These are phyloP conservation scores for Erysimum cheiri DNA, from an alignment of 441 rosid species.

Conservation along the genomic window DNA sequence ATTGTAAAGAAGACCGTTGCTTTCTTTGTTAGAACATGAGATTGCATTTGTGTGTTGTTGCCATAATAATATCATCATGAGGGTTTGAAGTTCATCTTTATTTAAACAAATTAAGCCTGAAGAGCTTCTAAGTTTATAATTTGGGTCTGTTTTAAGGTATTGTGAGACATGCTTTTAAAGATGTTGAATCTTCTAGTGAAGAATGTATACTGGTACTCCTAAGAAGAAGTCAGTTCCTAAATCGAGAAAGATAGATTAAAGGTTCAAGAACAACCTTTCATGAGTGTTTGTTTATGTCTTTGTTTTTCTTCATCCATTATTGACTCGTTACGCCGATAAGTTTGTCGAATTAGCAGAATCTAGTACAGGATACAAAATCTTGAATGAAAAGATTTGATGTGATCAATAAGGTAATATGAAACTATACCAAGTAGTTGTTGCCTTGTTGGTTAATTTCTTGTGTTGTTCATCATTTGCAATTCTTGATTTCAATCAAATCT, in stretches of 20 bases:
- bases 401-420: background rate
- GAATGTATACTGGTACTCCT: background rate
- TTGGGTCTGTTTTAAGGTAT: background rate
- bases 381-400: conserved; percentile 3
- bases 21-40: background rate
- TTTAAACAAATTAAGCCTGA: background rate
- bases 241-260: no score
- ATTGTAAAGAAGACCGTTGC: background rate
- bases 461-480: background rate
- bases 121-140: background rate
- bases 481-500: background rate
- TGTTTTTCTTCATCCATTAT: no score
- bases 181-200: background rate
- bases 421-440: background rate
- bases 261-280: background rate
- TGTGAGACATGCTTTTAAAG: background rate
- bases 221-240: no score
- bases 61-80: background rate
- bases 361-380: background rate
- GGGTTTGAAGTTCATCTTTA: background rate
- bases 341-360: no score
- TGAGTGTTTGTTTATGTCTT: background rate
- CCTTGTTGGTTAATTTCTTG: no score
- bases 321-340: no score
- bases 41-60: conserved; percentile 12